Base-by-base conservation (phyloP, 2,329 filamentous ascomycete species). In the Trichoderma atroviride region DNA sequence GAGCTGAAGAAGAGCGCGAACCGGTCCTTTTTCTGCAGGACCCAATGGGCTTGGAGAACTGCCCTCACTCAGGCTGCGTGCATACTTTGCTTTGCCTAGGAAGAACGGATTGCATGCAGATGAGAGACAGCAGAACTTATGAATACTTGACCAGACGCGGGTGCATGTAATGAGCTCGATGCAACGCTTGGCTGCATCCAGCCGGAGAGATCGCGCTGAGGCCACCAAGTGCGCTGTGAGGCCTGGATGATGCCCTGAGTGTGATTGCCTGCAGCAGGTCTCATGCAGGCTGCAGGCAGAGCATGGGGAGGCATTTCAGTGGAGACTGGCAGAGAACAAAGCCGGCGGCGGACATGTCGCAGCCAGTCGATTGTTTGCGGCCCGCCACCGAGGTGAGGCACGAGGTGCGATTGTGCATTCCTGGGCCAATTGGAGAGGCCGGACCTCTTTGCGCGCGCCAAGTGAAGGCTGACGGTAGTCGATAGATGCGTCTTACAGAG, bases 131-230 rank as follows among this genome's bases (percentile, higher is more conserved):
- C 7, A 43, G 40, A 9, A 43, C 40, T 19, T 10, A 43, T 43
- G 3, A 19, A 55, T 55, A 55, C 13, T 55, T 58, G 19, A 31
- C 31, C 37, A 58, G 55, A 11, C 27, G 60, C 43, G 47, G 47
- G 24, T 43, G 16, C 40, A 9, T 43, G 40, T 55, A 55, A 50
- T 35, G 52, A 57, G 62, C 37, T 43, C 37, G 19, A 43, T 16
- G 37, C 37, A 24, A 53, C 14, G 37, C 37, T 43, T 53, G 29
- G 16, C 29, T 22, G 24, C 22, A 16, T 57, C 40, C 16, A 27
- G 40, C 55, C 43, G n/a, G 29, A 64, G 27, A 50, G 59, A 64
- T 64, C 59, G 67, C 58, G 65, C 65, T 19, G 65, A 68, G 65
- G 43, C 65, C 65, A 61, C 50, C 57, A 13, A n/a, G 65, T 31